Percentiles rank a stretch among this genome's conserved stretches.
Conservation (phyloP, 305 asterid genomes). For the Galium porrigens region DNA sequence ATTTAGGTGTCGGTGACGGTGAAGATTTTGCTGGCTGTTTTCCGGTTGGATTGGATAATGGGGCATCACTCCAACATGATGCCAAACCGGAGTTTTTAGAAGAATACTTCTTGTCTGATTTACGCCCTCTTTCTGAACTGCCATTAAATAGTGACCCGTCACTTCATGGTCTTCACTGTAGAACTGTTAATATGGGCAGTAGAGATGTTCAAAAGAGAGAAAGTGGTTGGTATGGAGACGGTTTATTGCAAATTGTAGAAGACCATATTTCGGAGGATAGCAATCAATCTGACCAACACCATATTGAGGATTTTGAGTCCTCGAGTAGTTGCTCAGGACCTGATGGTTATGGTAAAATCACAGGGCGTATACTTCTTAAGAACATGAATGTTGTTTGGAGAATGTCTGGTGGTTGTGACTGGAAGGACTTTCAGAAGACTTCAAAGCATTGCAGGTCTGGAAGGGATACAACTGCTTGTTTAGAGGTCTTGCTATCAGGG, state of each 20-base stretch:
- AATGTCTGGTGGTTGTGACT: slow-evolving; percentile 79
- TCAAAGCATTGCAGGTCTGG: slow-evolving; percentile 32
- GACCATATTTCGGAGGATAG: slow-evolving; percentile 54
- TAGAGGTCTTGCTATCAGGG: slow-evolving; percentile 63
- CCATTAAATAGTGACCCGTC: slow-evolving; percentile 32
- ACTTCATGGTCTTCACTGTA: slow-evolving; percentile 22
- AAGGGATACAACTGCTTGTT: slow-evolving; percentile 44
- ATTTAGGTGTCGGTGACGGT: slow-evolving; percentile 14
- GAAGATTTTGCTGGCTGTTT: slow-evolving; percentile 19
- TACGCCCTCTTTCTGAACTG: slow-evolving; percentile 51
- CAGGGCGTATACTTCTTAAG: slow-evolving; percentile 52
- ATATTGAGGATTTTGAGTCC: slow-evolving; percentile 28
- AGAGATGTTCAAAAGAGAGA: slow-evolving; percentile 33
- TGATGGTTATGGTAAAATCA: slow-evolving; percentile 37
- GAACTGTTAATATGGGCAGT: slow-evolving; percentile 19
- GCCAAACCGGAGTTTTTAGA: slow-evolving; percentile 53
- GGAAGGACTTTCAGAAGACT: slow-evolving; percentile 41
- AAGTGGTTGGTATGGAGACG: slow-evolving; percentile 65
- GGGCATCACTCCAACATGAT: slow-evolving; percentile 31
- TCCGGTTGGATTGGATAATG: slow-evolving; percentile 27
- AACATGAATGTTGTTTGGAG: slow-evolving; percentile 74
- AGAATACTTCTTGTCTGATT: slow-evolving; percentile 73
- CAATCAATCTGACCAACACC: slow-evolving; percentile 23
- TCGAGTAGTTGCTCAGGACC: slow-evolving; percentile 36
- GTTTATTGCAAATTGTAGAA: slow-evolving; percentile 51